Evolutionary conservation across 2,329 filamentous ascomycete genomes (phyloP).

Genomic region (Colletotrichum shisoi): DNA sequence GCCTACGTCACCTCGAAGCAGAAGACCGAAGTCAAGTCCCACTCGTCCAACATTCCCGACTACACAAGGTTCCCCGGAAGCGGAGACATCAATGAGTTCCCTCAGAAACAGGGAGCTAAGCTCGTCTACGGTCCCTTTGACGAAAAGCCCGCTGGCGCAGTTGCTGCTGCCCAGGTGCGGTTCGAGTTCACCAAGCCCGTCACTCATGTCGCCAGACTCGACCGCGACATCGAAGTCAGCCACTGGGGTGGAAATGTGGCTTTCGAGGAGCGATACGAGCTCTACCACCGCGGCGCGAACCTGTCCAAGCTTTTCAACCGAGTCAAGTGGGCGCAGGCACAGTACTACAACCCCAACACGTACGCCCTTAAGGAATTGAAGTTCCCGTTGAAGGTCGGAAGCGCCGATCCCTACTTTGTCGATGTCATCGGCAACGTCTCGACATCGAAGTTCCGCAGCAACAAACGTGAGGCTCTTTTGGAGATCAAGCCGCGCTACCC

Average conservation of each 20-base stretch:
- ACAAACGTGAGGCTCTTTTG: slow-evolving; percentile 78
- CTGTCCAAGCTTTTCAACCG: slow-evolving; percentile 76
- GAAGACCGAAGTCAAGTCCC: slow-evolving; percentile 95
- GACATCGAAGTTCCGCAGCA: slow-evolving; percentile 85
- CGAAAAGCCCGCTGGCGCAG: slow-evolving; percentile 79
- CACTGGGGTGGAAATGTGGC: slow-evolving; percentile 98
- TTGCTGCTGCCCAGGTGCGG: slow-evolving; percentile 77
- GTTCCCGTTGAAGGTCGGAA: slow-evolving; percentile 80
- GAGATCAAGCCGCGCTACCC: slow-evolving; percentile 95
- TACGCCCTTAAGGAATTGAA: slow-evolving; percentile 82
- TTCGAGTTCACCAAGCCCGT: slow-evolving; percentile 97
- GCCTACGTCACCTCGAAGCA: slow-evolving; percentile 89
- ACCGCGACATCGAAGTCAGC: slow-evolving; percentile 92
- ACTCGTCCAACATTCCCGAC: slow-evolving; percentile 79
- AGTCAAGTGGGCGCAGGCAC: slow-evolving; percentile 75
- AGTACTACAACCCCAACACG: slow-evolving; percentile 79
- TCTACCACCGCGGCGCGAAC: slow-evolving; percentile 86
- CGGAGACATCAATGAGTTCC: slow-evolving; percentile 67
- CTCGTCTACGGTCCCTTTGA: slow-evolving; percentile 91
- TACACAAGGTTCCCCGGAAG: slow-evolving; percentile 75
- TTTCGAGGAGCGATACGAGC: slow-evolving; percentile 90
- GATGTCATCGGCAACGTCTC: slow-evolving; percentile 98
- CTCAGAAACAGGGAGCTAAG: slow-evolving; percentile 83
- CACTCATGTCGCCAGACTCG: slow-evolving; percentile 77
- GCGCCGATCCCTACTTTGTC: slow-evolving; percentile 88